A percentile compares a stretch with the other conserved stretches of the same genome.
Evolutionary conservation across 768 basidiomycete species (phyloP).

Genomic region (Auriscalpium microsporum): DNA sequence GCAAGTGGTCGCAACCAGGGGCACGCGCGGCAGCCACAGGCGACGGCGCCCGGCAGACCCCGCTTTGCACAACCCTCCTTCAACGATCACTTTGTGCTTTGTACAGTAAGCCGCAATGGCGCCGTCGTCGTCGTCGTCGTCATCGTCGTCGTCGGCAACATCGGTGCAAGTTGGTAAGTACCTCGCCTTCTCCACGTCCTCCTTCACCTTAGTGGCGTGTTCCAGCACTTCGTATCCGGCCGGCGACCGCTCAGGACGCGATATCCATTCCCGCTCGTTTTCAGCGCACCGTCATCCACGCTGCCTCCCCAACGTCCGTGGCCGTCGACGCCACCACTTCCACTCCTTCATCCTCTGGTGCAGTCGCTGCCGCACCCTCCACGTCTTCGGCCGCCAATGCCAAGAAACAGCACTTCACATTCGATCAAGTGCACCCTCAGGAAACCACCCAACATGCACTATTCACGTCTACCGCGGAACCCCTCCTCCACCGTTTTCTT

Average conservation of each 20-base stretch:
- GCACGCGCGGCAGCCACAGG: not conserved
- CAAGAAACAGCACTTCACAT: constrained; percentile 83
- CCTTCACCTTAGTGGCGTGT: constrained; percentile 14
- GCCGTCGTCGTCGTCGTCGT: constrained; percentile 64
- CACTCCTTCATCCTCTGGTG: constrained; percentile 40
- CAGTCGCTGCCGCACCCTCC: constrained; percentile 37
- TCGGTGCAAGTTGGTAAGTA: constrained; percentile 91
- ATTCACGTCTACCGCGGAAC: constrained; percentile 77
- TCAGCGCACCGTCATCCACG: constrained; percentile 82
- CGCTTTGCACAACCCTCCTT: not conserved
- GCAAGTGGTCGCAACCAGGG: not conserved
- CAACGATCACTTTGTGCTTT: constrained; percentile 7
- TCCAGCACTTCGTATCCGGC: constrained; percentile 83
- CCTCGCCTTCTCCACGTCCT: not conserved
- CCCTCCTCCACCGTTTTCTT: constrained; percentile 78
- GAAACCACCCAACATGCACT: constrained; percentile 77
- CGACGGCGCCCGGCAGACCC: not conserved
- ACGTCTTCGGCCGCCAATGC: constrained; percentile 27
- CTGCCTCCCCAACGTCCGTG: constrained; percentile 65
- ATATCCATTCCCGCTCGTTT: constrained; percentile 88
- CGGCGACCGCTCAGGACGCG: constrained; percentile 76
- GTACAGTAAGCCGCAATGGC: constrained; percentile 42
- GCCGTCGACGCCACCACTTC: constrained; percentile 67
- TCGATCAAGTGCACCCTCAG: constrained; percentile 92
- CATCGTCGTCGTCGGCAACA: constrained; percentile 55